A percentile compares a stretch with the other conserved stretches of the same genome.
Evolutionary conservation across 192 early-diverging fungal species (phyloP).

Genomic region (Spizellomyces sp.): DNA sequence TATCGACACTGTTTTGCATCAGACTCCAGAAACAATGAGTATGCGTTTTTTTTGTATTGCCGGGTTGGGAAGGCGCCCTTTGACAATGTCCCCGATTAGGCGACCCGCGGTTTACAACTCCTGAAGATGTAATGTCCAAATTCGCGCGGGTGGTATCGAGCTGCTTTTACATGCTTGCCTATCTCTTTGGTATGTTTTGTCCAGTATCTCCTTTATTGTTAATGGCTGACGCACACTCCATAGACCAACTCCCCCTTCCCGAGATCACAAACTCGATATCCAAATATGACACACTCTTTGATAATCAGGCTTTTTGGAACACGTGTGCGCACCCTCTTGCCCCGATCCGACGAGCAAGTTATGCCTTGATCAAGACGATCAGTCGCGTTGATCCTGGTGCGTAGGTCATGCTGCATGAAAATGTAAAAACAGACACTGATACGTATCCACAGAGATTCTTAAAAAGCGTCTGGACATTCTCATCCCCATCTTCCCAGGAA

Average conservation of each 20-base stretch:
- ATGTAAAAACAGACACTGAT: constrained; percentile 25
- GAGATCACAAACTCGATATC: constrained; percentile 1
- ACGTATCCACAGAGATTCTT: too few species aligned
- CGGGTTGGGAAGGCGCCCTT: too few species aligned
- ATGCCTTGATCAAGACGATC: constrained; percentile 58
- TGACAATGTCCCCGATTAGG: constrained; percentile 30
- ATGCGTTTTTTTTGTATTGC: background rate
- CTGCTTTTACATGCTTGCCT: constrained; percentile 58
- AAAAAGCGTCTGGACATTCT: too few species aligned
- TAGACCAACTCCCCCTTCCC: constrained; percentile 9
- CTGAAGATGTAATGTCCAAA: constrained; percentile 75
- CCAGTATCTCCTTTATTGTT: background rate
- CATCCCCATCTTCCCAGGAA: constrained; percentile 49
- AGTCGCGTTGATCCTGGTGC: constrained; percentile 42
- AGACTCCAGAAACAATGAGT: constrained; percentile 83
- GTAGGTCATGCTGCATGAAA: constrained; percentile 47
- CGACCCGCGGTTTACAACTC: constrained; percentile 71
- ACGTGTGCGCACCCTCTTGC: constrained; percentile 46
- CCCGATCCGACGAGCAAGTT: constrained; percentile 60
- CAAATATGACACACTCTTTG: constrained; percentile 38
- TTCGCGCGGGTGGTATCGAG: constrained; percentile 69
- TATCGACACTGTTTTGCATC: constrained; percentile 67
- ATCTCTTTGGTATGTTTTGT: constrained; percentile 44
- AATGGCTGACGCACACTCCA: background rate
- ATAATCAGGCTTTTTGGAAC: constrained; percentile 60